Percentiles rank a stretch among this genome's conserved stretches.
Evolutionary conservation across 495 filamentous ascomycete species (phyloP).

Genomic region (Tuber aestivum): DNA sequence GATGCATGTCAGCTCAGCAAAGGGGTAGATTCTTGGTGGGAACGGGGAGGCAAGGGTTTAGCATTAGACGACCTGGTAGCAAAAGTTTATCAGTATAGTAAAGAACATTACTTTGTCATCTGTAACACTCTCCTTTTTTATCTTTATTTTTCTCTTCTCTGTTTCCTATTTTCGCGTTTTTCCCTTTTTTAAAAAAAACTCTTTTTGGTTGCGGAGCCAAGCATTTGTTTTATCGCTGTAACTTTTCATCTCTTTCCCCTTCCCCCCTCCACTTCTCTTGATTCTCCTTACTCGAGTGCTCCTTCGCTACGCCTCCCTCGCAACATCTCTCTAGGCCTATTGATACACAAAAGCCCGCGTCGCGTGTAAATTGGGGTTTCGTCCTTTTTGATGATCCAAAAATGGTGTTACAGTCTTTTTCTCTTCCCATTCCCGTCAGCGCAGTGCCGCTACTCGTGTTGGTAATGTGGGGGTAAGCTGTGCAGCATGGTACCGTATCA

Average conservation of each 20-base stretch:
- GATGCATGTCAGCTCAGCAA: background rate
- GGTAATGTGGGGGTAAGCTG: background rate
- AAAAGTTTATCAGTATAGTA: background rate
- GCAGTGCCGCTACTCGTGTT: background rate
- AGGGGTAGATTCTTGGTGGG: background rate
- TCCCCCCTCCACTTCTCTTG: background rate
- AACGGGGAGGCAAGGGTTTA: background rate
- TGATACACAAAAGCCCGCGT: background rate
- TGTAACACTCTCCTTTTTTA: background rate
- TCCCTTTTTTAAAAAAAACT: constrained; percentile 13
- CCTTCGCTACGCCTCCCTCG: background rate
- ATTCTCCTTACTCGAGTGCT: background rate
- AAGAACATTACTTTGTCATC: background rate
- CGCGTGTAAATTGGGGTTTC: background rate
- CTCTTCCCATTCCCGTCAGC: background rate
- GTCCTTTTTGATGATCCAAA: background rate
- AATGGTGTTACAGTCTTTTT: background rate
- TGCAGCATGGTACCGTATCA: background rate
- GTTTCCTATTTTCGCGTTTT: constrained; percentile 7
- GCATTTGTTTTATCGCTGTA: constrained; percentile 1
- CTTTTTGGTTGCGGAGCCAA: background rate
- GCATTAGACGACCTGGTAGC: background rate
- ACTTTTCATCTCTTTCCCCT: background rate
- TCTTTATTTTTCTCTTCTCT: background rate
- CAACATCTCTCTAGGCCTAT: background rate